phyloP scores from a whole-genome alignment of 2,329 filamentous ascomycete species.

The Berkeleyomyces basicola region DNA sequence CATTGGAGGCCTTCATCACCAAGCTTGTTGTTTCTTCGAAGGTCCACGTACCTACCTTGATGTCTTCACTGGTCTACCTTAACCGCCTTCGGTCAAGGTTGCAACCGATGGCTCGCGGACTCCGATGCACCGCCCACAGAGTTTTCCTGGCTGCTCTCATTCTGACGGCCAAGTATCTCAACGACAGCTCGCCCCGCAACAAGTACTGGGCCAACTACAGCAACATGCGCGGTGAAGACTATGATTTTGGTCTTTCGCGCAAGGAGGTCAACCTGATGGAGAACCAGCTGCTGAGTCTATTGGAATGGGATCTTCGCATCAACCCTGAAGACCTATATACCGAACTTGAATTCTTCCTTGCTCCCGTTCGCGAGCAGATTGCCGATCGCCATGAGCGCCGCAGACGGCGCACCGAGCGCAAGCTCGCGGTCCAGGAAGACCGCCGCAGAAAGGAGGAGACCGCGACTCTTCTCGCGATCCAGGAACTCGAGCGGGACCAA shows the following conservation, averaged over 20 bases:
- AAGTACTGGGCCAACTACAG: constrained; percentile 99
- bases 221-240: constrained; percentile 46
- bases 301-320: constrained; percentile 89
- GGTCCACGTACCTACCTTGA: constrained; percentile 91
- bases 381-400: constrained; percentile 34
- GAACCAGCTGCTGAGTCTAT: constrained; percentile 86
- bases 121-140: constrained; percentile 89
- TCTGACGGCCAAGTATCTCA: constrained; percentile 86
- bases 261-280: constrained; percentile 99
- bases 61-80: constrained; percentile 93
- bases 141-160: constrained; percentile 89
- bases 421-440: constrained; percentile 25
- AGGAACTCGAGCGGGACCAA: constrained; percentile 12
- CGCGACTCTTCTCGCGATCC: not conserved
- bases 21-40: constrained; percentile 84
- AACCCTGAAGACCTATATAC: constrained; percentile 69
- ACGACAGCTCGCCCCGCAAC: constrained; percentile 98
- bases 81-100: constrained; percentile 67
- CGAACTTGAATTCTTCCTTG: constrained; percentile 76
- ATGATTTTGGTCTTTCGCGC: constrained; percentile 74
- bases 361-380: constrained; percentile 55
- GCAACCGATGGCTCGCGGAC: constrained; percentile 86
- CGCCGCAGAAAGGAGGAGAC: not conserved
- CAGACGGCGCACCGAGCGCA: constrained; percentile 32
- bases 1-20: constrained; percentile 78